Base-by-base conservation (phyloP, 129 eudicot genomes). In the Escallonia herrerae region DNA sequence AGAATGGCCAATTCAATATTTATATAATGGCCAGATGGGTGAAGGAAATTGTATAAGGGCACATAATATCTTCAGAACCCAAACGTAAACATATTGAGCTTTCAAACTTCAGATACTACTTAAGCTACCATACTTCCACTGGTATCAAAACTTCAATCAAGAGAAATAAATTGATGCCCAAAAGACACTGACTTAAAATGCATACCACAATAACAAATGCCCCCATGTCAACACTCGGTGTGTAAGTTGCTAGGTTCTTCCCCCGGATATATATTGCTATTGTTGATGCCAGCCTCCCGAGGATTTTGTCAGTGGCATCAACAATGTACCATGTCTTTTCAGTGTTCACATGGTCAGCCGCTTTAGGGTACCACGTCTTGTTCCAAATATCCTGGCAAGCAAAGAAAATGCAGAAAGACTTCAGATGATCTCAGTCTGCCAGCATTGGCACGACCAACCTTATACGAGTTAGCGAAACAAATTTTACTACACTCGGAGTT, bases 161-260 rank as follows among this genome's bases (percentile, higher is more conserved):
- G n/a, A 53, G 56, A 51, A 51, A 14, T 11, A 58, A 41, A 22
- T 22, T 22, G 33, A 10, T 50, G 54, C 40, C 6, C 10, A 43
- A 69, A 2, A 12, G 50, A 12, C 14, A 58, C 1, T 4, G 9
- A 49, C 39, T 37, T 37, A 2, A 49, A 11, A 12, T 39, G 45
- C 75, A 60, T 89, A 93, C 99, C 93, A 94, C 97, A 37, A 94
- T 86, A 44, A 94, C 95, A 64, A 85, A 89, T 47, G 97, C 95
- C 50, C 99, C 97, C 99, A 94, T 94, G 83, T 94, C 99, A 10
- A 83, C 88, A 83, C 95, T 87, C 9, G 96, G 95, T 48, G 97
- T 87, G 52, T 70, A 87, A 7, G 97, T 85, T 3, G 93, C 84
- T 62, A 89, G 81, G 80, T 89, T 86, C 74, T 94, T 94, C 58